These are phyloP conservation scores for Suillus variegatus DNA, from an alignment of 768 basidiomycete genomes.

Conservation along the genomic window DNA sequence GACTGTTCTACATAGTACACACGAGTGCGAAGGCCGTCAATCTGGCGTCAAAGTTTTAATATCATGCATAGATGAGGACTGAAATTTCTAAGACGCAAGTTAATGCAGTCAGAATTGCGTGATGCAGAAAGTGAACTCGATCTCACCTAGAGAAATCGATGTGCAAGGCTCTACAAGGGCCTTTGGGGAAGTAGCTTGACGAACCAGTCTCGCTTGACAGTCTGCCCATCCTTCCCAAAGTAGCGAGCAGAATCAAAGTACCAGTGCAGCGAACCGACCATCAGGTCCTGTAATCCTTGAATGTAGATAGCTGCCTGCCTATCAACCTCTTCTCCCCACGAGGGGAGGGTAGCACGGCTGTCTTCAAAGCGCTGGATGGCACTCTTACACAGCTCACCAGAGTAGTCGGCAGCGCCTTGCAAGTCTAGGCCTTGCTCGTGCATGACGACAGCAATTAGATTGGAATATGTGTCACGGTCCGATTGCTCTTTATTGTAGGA, in stretches of 20 bases:
- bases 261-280: constrained; percentile 72
- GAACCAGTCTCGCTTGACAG: constrained; percentile 39
- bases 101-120: no score
- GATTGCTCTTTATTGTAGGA: constrained; percentile 79
- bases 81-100: no score
- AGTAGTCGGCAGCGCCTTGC: constrained; percentile 62
- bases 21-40: no score
- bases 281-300: constrained; percentile 65
- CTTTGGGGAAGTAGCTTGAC: constrained; percentile 47
- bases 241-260: constrained; percentile 54
- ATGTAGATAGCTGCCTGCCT: constrained; percentile 58
- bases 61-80: no score
- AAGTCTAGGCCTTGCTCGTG: constrained; percentile 54
- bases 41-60: no score
- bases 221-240: constrained; percentile 56
- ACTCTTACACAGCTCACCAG: constrained; percentile 59
- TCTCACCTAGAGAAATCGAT: constrained; percentile 2
- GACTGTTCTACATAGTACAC: no score
- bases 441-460: constrained; percentile 73
- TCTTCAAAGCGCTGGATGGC: constrained; percentile 54
- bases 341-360: constrained; percentile 17
- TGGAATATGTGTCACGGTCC: constrained; percentile 58
- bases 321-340: constrained; percentile 64
- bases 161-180: constrained; percentile 23
- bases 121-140: no score